Evolutionary conservation across 441 rosid genomes (phyloP), one percentile per base, ranked within the genome.

Genomic region (Croton setiger): DNA sequence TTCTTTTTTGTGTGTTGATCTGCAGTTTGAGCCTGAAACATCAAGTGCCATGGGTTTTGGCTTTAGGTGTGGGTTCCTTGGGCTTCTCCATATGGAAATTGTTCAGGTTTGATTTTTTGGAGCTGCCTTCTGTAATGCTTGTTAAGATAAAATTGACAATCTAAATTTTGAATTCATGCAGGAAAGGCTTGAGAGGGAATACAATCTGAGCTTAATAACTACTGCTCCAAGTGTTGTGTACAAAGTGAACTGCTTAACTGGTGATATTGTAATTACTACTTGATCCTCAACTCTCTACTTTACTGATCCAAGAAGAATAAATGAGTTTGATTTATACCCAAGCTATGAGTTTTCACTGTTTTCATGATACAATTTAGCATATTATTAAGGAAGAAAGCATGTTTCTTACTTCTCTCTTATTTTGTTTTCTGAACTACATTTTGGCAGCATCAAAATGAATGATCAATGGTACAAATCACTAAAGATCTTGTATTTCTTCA

Each of bases 1-100:
- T 67, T 66, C 47, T 73, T 37, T 66, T 54, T 48, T 57, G 44
- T 63, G 37, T 77, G 73, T 63, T 66, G 63, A 66, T 57, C 59
- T 82, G 75, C 85, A 94, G 98, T 94, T 92, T 81, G 99, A 94
- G 83, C 98, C 98, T 31, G 99, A 94, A 86, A 80, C 91, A 63
- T 94, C 99, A 75, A 94, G 84, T 81, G 99, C 98, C 74, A 94
- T 94, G 99, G 98, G 99, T 69, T 94, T 90, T 83, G 99, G 98
- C 73, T 94, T 92, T 83, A 87, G 98, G 75, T 94, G 98, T 61
- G 99, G 99, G 64, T 94, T 92, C 84, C 77, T 94, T 85, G 98
- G 99, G 76, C 97, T 94, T 81, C 98, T 94, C 60, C 98, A 92
- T 83, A 90, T 94, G 99, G 99, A 94, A 88, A 94, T 94, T 77